Conservation (phyloP, 345 rosid genomes). For the Clausena lansium region DNA sequence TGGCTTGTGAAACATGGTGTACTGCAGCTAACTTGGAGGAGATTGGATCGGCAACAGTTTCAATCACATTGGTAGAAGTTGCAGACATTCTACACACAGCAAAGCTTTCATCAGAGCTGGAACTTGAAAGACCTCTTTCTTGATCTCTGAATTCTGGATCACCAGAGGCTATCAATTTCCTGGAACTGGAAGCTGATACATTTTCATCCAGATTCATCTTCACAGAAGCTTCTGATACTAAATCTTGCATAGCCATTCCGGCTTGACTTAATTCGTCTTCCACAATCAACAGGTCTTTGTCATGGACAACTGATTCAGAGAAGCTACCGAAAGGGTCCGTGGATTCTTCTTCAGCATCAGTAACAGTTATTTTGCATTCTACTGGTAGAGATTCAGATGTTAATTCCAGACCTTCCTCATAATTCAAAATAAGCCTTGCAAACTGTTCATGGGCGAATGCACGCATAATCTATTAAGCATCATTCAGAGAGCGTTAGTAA, state of each 20-base stretch:
- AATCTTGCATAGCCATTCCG: slow-evolving; percentile 19
- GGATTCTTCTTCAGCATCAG: slow-evolving; percentile 55
- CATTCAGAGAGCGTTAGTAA: slow-evolving; percentile 15
- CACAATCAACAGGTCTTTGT: slow-evolving; percentile 26
- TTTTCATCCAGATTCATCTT: slow-evolving; percentile 41
- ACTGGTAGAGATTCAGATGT: slow-evolving; percentile 49
- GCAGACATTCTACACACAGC: slow-evolving; percentile 38
- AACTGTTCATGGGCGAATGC: slow-evolving; percentile 95
- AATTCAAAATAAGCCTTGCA: slow-evolving; percentile 81
- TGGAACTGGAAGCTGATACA: slow-evolving; percentile 30
- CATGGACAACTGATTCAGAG: slow-evolving; percentile 38
- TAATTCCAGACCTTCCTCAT: slow-evolving; percentile 62
- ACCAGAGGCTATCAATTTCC: slow-evolving; percentile 21
- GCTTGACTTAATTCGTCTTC: slow-evolving; percentile 34
- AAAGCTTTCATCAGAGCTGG: slow-evolving; percentile 31
- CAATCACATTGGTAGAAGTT: slow-evolving; percentile 38
- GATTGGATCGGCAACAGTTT: slow-evolving; percentile 58
- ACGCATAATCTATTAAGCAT: slow-evolving; percentile 69
- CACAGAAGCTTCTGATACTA: slow-evolving; percentile 33
- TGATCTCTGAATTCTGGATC: slow-evolving; percentile 25
- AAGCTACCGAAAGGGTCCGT: slow-evolving; percentile 35
- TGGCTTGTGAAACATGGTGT: slow-evolving; percentile 96
- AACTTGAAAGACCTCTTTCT: slow-evolving; percentile 23
- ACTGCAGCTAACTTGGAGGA: slow-evolving; percentile 84
- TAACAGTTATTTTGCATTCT: slow-evolving; percentile 56